phyloP scores from a whole-genome alignment of 2,329 filamentous ascomycete genomes.

The Onygenales sp. region DNA sequence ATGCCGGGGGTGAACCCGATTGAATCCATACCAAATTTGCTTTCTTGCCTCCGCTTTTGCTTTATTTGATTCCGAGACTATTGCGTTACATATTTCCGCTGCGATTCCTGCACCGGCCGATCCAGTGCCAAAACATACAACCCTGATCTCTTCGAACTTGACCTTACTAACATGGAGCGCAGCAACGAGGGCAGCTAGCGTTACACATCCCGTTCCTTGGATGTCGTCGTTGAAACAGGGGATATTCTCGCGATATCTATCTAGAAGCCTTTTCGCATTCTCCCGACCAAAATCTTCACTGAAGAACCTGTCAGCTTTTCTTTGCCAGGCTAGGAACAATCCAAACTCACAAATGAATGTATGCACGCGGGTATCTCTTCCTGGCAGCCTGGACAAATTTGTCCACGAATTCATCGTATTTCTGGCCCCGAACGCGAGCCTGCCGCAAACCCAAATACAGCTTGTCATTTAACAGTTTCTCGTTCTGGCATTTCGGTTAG shows the following conservation, averaged over 20 bases:
- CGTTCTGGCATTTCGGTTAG: conserved; percentile 43
- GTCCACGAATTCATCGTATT: conserved; percentile 70
- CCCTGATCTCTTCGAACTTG: conserved; percentile 57
- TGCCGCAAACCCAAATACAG: conserved; percentile 69
- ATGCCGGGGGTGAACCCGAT: background rate
- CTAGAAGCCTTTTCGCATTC: conserved; percentile 68
- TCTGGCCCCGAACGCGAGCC: conserved; percentile 55
- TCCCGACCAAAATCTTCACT: conserved; percentile 70
- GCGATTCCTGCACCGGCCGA: conserved; percentile 79
- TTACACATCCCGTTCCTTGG: conserved; percentile 81
- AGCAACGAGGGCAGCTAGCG: conserved; percentile 70
- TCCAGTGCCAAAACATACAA: conserved; percentile 72
- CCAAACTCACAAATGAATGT: conserved; percentile 61
- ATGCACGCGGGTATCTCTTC: conserved; percentile 65
- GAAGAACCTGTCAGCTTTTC: background rate
- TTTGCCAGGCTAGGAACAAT: background rate
- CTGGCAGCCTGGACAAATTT: conserved; percentile 60
- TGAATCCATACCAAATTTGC: conserved; percentile 59
- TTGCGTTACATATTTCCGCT: conserved; percentile 72
- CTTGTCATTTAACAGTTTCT: conserved; percentile 62
- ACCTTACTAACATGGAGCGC: conserved; percentile 60
- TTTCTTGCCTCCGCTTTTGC: conserved; percentile 63
- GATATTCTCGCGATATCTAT: conserved; percentile 62
- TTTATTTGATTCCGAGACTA: conserved; percentile 57
- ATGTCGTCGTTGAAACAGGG: conserved; percentile 89